phyloP scores from a whole-genome alignment of 2,329 filamentous ascomycete species.

The Cladosporium phlei region DNA sequence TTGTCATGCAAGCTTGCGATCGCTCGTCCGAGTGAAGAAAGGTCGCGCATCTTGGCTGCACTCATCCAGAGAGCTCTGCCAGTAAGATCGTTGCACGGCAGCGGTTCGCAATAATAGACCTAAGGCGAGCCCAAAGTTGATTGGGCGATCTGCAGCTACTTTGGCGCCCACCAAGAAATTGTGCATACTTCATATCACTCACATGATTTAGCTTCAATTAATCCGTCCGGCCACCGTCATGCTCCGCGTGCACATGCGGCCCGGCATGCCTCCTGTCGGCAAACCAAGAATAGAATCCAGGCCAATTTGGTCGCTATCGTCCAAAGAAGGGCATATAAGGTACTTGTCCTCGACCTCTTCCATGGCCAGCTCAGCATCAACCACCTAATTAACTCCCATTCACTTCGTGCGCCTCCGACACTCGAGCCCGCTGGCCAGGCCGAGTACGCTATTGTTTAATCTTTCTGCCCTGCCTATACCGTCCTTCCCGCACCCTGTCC shows the following conservation, averaged over 20 bases:
- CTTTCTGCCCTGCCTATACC: constrained; percentile 27
- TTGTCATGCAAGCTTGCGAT: constrained; percentile 13
- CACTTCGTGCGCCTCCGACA: constrained; percentile 32
- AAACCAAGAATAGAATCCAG: constrained; percentile 46
- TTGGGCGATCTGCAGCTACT: constrained; percentile 11
- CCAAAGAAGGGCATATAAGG: constrained; percentile 45
- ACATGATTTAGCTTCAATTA: constrained; percentile 14
- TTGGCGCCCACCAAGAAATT: constrained; percentile 8
- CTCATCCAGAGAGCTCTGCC: constrained; percentile 8
- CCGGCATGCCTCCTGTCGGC: constrained; percentile 1
- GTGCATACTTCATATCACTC: constrained; percentile 8
- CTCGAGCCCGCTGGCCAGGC: constrained; percentile 45
- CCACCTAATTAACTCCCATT: constrained; percentile 46
- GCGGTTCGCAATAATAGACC: constrained; percentile 11
- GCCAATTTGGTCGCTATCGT: constrained; percentile 36
- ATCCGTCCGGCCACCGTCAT: constrained; percentile 9
- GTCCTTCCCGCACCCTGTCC: constrained; percentile 26
- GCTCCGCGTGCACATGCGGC: constrained; percentile 7
- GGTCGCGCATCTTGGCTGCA: constrained; percentile 7
- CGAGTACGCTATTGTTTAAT: constrained; percentile 40
- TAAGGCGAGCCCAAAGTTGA: neutral
- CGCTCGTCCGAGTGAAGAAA: constrained; percentile 3
- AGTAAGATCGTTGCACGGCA: constrained; percentile 12
- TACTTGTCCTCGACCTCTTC: constrained; percentile 34
- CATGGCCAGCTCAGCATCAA: constrained; percentile 33